Evolutionary conservation across 257 asterid species (phyloP).

Genomic region (Orobanche coerulescens): DNA sequence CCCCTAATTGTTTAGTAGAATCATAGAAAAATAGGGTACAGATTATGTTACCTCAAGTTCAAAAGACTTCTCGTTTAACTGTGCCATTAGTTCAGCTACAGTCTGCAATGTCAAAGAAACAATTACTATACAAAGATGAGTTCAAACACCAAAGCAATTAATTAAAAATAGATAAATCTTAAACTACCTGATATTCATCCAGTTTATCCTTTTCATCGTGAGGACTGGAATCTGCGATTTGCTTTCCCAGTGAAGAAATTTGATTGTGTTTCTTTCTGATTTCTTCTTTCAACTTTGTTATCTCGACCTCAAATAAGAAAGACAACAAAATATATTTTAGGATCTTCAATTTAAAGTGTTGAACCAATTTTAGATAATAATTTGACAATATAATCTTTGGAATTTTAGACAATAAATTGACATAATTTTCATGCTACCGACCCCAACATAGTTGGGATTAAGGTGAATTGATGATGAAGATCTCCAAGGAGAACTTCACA

Average conservation of each 20-base stretch:
- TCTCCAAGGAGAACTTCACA: conserved; percentile 15
- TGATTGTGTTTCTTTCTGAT: conserved; percentile 60
- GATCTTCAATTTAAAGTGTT: no score
- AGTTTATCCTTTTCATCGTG: conserved; percentile 42
- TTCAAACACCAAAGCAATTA: conserved; percentile 6
- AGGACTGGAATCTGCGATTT: conserved; percentile 50
- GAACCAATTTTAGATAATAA: no score
- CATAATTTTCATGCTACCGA: no score
- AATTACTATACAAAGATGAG: conserved; percentile 17
- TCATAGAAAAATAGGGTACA: neutral
- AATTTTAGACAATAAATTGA: no score
- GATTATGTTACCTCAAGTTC: conserved; percentile 84
- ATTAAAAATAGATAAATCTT: conserved; percentile 8
- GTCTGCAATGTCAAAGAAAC: conserved; percentile 44
- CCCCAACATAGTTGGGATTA: no score
- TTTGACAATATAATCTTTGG: no score
- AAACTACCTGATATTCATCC: conserved; percentile 65
- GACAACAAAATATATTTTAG: conserved; percentile 17
- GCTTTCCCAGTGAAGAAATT: conserved; percentile 69
- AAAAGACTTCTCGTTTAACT: conserved; percentile 84
- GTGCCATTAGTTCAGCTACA: conserved; percentile 63
- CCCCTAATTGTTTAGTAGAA: neutral
- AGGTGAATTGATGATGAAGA: no score
- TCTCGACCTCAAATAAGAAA: conserved; percentile 50
- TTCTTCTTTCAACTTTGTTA: conserved; percentile 65